phyloP scores from a whole-genome alignment of 2,329 filamentous ascomycete species.

The Colletotrichum phormii region DNA sequence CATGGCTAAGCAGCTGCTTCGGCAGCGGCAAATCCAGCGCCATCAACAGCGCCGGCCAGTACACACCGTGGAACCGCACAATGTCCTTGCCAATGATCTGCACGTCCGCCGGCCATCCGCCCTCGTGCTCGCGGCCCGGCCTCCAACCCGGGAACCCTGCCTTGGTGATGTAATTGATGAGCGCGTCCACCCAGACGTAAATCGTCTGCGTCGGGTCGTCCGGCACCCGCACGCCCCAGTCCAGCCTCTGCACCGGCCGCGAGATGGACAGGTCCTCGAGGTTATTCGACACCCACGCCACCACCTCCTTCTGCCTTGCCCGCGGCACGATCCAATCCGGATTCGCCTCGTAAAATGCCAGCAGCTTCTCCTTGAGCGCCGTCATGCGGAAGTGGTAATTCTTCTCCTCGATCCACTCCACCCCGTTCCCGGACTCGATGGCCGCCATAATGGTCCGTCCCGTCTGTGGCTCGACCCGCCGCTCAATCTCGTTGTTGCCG shows the following conservation, averaged over 20 bases:
- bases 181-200: conserved; percentile 97
- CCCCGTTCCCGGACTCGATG: conserved; percentile 88
- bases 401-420: conserved; percentile 92
- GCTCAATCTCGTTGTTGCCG: conserved; percentile 79
- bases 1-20: conserved; percentile 85
- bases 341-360: conserved; percentile 83
- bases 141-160: conserved; percentile 84
- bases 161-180: conserved; percentile 93
- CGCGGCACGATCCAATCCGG: conserved; percentile 81
- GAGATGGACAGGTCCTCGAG: conserved; percentile 92
- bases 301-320: conserved; percentile 80
- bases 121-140: conserved; percentile 69
- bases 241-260: conserved; percentile 79
- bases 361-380: conserved; percentile 80
- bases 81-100: conserved; percentile 98
- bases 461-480: conserved; percentile 80
- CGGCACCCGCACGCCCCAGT: conserved; percentile 91
- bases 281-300: conserved; percentile 79
- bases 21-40: conserved; percentile 85
- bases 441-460: conserved; percentile 87
- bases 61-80: conserved; percentile 93
- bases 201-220: conserved; percentile 89
- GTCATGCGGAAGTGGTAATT: conserved; percentile 97
- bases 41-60: conserved; percentile 97
- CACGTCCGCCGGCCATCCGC: conserved; percentile 89